Conservation (phyloP, 306 rosid genomes). For the Prinsepia uniflora region DNA sequence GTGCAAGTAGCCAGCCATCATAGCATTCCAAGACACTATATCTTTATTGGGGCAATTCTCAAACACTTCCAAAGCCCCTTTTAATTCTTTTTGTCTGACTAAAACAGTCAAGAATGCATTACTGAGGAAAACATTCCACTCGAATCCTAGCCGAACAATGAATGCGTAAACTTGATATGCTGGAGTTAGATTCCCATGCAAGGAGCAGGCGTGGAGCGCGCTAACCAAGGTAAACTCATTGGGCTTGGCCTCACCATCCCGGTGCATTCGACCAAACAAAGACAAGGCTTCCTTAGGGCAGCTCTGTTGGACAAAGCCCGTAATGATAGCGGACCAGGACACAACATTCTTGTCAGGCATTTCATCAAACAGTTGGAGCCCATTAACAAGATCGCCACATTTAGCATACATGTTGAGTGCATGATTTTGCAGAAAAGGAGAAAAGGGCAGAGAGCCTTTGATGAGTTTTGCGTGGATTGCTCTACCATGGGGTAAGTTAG, state of each 20-base stretch:
- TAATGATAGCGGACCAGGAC: constrained; percentile 65
- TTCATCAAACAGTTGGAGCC: constrained; percentile 67
- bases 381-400: constrained; percentile 43
- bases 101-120: constrained; percentile 54
- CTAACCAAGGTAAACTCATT: constrained; percentile 71
- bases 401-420: constrained; percentile 51
- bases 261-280: constrained; percentile 54
- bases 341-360: constrained; percentile 64
- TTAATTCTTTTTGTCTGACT: constrained; percentile 50
- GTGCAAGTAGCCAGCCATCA: constrained; percentile 63
- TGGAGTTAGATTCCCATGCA: constrained; percentile 25
- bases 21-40: constrained; percentile 67
- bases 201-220: constrained; percentile 70
- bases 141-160: constrained; percentile 51
- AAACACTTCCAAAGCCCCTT: constrained; percentile 46
- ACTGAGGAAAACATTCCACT: constrained; percentile 47
- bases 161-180: constrained; percentile 54
- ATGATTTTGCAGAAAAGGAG: constrained; percentile 59
- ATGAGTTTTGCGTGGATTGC: constrained; percentile 55
- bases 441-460: constrained; percentile 43
- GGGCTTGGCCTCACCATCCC: constrained; percentile 48
- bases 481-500: constrained; percentile 42
- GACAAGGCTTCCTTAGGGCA: constrained; percentile 40
- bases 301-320: constrained; percentile 50
- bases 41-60: constrained; percentile 41